Conservation (phyloP, 164 flowering plant species). For the Brasenia schreberi region DNA sequence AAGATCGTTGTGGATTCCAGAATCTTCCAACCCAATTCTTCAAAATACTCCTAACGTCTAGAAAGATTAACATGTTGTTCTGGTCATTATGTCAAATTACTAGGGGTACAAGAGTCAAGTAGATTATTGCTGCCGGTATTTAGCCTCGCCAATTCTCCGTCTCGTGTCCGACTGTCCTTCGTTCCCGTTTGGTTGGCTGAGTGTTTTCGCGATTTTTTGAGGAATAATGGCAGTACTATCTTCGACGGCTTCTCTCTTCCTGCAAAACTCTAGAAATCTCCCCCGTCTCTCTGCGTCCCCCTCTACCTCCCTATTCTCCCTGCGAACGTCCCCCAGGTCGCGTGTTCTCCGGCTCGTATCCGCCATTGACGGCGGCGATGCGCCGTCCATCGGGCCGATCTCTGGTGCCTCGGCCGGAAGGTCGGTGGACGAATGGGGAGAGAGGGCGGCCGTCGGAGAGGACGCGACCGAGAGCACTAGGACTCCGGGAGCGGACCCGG, state of each 20-base stretch:
- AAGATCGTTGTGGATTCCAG: too few relatives aligned
- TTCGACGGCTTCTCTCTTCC: neutral
- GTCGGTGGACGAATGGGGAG: conserved; percentile 55
- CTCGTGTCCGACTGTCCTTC: neutral
- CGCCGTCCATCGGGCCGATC: neutral
- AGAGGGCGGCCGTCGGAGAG: conserved; percentile 34
- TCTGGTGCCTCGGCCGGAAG: neutral
- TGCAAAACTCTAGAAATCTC: neutral
- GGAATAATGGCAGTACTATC: neutral
- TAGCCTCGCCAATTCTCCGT: too few relatives aligned
- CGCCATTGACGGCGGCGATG: neutral
- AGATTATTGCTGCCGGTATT: too few relatives aligned
- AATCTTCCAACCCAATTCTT: too few relatives aligned
- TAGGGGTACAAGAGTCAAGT: too few relatives aligned
- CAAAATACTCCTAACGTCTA: too few relatives aligned
- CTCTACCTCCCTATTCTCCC: neutral
- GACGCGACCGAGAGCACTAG: conserved; percentile 16
- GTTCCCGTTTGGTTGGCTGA: neutral
- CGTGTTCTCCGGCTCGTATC: neutral
- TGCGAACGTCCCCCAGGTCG: neutral
- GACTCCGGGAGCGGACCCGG: conserved; percentile 48
- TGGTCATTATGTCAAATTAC: too few relatives aligned
- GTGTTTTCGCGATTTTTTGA: neutral
- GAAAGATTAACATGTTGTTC: too few relatives aligned
- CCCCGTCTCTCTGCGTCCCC: neutral